Evolutionary conservation across 352 stramenopile species (phyloP).

Genomic region (Sclerospora graminicola): DNA sequence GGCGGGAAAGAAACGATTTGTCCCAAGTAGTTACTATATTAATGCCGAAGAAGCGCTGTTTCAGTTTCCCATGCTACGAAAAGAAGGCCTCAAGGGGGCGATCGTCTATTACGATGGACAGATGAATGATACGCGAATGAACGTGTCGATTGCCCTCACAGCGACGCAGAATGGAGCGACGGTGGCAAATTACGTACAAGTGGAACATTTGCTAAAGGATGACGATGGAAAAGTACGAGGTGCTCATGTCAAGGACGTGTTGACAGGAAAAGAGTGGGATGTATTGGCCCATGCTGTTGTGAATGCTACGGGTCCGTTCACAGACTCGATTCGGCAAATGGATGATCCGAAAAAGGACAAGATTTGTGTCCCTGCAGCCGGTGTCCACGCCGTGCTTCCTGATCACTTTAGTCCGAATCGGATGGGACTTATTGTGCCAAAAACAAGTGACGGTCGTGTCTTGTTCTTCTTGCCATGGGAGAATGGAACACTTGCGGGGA

Average conservation of each 20-base stretch:
- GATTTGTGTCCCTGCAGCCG: conserved; percentile 89
- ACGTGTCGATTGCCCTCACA: conserved; percentile 90
- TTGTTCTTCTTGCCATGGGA: conserved; percentile 96
- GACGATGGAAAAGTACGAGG: conserved; percentile 76
- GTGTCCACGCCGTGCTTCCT: conserved; percentile 92
- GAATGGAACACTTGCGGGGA: conserved; percentile 88
- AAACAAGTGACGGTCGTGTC: conserved; percentile 90
- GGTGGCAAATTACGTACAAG: conserved; percentile 89
- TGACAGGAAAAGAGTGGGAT: conserved; percentile 87
- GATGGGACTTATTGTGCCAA: conserved; percentile 95
- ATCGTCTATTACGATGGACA: conserved; percentile 88
- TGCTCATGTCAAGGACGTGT: conserved; percentile 79
- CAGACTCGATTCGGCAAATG: conserved; percentile 85
- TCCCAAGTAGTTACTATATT: conserved; percentile 87
- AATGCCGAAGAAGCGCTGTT: conserved; percentile 87
- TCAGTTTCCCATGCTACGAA: conserved; percentile 91
- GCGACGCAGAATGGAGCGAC: conserved; percentile 89
- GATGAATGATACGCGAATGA: conserved; percentile 94
- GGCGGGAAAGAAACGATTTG: conserved; percentile 79
- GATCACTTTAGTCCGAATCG: conserved; percentile 91
- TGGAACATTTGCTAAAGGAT: conserved; percentile 81
- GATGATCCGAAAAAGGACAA: conserved; percentile 84
- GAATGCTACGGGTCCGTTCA: conserved; percentile 94
- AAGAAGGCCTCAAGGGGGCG: conserved; percentile 87
- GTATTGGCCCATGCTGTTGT: conserved; percentile 86